phyloP scores from a whole-genome alignment of 352 stramenopile species.

The Halophytophthora batemanensis region DNA sequence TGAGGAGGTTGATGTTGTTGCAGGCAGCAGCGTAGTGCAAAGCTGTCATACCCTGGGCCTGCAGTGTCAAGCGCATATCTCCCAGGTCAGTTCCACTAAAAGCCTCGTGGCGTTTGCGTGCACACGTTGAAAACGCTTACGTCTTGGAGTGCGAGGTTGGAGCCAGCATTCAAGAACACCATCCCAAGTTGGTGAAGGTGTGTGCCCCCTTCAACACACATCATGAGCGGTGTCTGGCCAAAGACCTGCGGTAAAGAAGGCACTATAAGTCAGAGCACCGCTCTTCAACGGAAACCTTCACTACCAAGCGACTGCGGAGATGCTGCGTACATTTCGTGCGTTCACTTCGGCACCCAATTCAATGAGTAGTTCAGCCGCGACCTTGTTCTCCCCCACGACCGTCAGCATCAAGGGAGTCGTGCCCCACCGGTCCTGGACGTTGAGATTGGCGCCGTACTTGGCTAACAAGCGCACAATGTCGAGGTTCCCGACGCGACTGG shows the following conservation, averaged over 20 bases:
- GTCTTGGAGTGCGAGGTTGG: constrained; percentile 57
- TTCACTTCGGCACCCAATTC: constrained; percentile 70
- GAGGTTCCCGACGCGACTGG: constrained; percentile 66
- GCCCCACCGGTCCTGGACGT: constrained; percentile 71
- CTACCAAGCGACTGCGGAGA: background rate
- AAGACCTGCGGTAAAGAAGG: constrained; percentile 40
- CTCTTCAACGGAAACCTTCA: background rate
- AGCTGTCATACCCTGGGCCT: constrained; percentile 71
- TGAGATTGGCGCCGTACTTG: constrained; percentile 74
- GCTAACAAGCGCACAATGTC: constrained; percentile 74
- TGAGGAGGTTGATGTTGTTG: constrained; percentile 56
- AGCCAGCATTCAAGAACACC: constrained; percentile 68
- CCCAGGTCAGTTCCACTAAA: background rate
- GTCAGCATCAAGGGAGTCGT: constrained; percentile 81
- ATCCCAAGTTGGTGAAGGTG: constrained; percentile 71
- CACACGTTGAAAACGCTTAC: constrained; percentile 20
- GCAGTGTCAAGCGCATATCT: constrained; percentile 1
- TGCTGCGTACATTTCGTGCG: constrained; percentile 47
- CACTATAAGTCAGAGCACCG: background rate
- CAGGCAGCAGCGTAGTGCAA: constrained; percentile 62
- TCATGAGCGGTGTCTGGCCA: constrained; percentile 69
- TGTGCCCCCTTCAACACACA: constrained; percentile 55
- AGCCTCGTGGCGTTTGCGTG: background rate
- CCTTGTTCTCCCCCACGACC: constrained; percentile 64
- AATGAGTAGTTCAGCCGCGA: constrained; percentile 57